phyloP scores from a whole-genome alignment of 1,284 basidiomycete species.

The Xerocomus amazonicus region DNA sequence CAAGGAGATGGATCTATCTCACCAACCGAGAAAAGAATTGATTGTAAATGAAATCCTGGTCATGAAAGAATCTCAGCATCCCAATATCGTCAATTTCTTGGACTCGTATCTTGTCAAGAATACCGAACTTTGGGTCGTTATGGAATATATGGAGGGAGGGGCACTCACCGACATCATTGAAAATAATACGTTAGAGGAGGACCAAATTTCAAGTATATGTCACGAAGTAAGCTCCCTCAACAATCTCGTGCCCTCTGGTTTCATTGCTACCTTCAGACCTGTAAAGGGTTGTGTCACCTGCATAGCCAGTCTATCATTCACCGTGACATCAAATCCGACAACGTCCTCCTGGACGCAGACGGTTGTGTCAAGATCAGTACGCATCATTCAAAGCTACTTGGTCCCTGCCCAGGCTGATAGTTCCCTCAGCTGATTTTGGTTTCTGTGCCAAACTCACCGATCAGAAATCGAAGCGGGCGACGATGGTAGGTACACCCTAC shows the following conservation, averaged over 20 bases:
- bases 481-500: constrained; percentile 99
- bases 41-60: constrained; percentile 99
- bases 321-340: constrained; percentile 98
- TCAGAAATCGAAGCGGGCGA: constrained; percentile 97
- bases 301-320: constrained; percentile 96
- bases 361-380: constrained; percentile 96
- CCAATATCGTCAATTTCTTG: constrained; percentile 98
- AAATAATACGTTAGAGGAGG: constrained; percentile 94
- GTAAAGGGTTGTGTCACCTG: constrained; percentile 90
- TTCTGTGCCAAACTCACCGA: constrained; percentile 98
- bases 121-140: constrained; percentile 98
- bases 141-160: constrained; percentile 99
- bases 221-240: constrained; percentile 65
- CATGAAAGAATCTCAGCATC: constrained; percentile 98
- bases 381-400: constrained; percentile 32
- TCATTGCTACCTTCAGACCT: constrained; percentile 61
- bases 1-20: constrained; percentile 98
- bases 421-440: constrained; percentile 83
- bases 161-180: constrained; percentile 97
- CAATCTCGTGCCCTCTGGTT: neutral
- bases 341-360: constrained; percentile 88
- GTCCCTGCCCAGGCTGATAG: constrained; percentile 4
- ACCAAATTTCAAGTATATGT: constrained; percentile 93
- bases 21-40: constrained; percentile 95
- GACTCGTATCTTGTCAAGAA: constrained; percentile 89